These are phyloP conservation scores for Hymenoscyphus albidus DNA, from an alignment of 2,329 filamentous ascomycete species.

Conservation along the genomic window DNA sequence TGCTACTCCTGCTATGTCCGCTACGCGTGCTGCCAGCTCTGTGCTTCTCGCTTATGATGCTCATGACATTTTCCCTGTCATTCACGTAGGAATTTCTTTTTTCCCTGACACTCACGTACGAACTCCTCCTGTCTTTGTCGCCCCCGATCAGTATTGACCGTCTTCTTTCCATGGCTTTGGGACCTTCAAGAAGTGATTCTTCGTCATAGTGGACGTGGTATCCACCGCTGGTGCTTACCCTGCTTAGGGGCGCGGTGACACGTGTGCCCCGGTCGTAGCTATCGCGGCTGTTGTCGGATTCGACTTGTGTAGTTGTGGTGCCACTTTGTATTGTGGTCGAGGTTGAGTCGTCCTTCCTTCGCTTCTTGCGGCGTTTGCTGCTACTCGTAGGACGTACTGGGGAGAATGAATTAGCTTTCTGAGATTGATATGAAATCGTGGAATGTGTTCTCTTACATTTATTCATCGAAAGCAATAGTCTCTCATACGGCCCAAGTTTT, in stretches of 20 bases:
- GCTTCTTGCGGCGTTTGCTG: constrained; percentile 6
- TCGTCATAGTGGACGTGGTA: background rate
- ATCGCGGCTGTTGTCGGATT: background rate
- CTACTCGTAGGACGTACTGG: background rate
- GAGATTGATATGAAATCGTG: background rate
- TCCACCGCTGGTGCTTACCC: background rate
- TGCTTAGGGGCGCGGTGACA: background rate
- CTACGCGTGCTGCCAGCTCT: too few species aligned
- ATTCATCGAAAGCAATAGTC: constrained; percentile 43
- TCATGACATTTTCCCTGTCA: background rate
- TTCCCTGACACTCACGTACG: background rate
- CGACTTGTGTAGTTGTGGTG: background rate
- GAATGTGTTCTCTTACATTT: constrained; percentile 25
- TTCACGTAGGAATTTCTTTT: background rate
- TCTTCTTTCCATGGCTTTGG: background rate
- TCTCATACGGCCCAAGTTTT: constrained; percentile 50
- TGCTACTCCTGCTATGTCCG: too few species aligned
- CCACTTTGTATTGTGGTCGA: constrained; percentile 6
- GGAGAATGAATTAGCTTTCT: background rate
- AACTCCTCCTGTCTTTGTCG: background rate
- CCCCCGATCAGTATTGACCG: background rate
- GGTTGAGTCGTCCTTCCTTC: background rate
- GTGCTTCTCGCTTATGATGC: too few species aligned
- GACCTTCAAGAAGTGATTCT: background rate
- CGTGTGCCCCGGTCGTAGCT: constrained; percentile 2